Evolutionary conservation across 352 stramenopile genomes (phyloP).

Genomic region (Phytophthora fragariaefolia): DNA sequence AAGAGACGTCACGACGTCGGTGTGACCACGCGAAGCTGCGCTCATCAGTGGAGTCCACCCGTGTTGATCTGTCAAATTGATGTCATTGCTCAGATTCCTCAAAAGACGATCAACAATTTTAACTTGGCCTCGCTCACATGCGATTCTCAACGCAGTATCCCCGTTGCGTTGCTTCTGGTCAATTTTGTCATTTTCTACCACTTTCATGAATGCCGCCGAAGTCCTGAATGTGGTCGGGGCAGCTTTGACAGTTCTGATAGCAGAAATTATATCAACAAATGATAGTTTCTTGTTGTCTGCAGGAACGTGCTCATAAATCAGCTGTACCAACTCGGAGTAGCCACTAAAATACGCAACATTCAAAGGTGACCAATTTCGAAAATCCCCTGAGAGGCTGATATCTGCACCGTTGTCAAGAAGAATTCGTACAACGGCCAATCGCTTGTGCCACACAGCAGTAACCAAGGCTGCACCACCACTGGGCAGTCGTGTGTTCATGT

Average conservation of each 20-base stretch:
- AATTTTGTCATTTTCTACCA: constrained; percentile 2
- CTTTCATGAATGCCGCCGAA: background rate
- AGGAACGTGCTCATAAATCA: constrained; percentile 17
- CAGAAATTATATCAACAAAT: background rate
- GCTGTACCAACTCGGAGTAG: constrained; percentile 26
- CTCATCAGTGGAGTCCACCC: constrained; percentile 24
- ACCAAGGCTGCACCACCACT: constrained; percentile 22
- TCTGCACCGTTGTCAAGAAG: constrained; percentile 27
- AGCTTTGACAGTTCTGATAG: background rate
- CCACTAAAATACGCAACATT: constrained; percentile 31
- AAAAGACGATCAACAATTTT: constrained; percentile 18
- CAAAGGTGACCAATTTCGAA: constrained; percentile 19
- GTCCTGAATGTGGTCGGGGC: background rate
- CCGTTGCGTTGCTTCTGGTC: constrained; percentile 31
- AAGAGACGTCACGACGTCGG: constrained; percentile 10
- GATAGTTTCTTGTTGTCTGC: background rate
- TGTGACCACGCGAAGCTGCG: background rate
- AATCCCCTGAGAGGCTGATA: constrained; percentile 28
- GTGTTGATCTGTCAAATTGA: constrained; percentile 14
- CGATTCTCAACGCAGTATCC: constrained; percentile 28
- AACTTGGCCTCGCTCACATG: constrained; percentile 15
- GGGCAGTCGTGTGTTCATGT: constrained; percentile 10
- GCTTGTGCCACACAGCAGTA: constrained; percentile 24
- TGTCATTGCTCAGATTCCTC: constrained; percentile 18
- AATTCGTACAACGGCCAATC: constrained; percentile 22